phyloP scores from a whole-genome alignment of 495 filamentous ascomycete species.

The Aspergillus bridgeri region DNA sequence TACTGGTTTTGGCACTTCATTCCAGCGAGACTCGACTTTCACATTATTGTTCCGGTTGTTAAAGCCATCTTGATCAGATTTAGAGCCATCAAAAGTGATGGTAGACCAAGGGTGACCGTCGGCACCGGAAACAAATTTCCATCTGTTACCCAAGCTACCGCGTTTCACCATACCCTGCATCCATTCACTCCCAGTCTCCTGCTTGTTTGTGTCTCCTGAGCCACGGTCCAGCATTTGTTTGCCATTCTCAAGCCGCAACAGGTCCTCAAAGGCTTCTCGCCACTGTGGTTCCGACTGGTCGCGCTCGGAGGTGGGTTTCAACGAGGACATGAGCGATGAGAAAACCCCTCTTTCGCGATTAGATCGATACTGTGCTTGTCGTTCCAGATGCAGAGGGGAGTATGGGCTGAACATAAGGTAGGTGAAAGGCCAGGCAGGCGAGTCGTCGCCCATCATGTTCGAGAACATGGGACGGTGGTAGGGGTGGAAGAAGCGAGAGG shows the following conservation, averaged over 20 bases:
- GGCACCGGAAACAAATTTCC: conserved; percentile 27
- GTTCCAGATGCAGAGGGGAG: conserved; percentile 50
- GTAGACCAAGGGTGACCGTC: conserved; percentile 24
- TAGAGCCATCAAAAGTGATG: conserved; percentile 23
- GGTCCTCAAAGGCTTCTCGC: conserved; percentile 56
- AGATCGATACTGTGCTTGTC: conserved; percentile 26
- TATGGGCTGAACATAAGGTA: conserved; percentile 48
- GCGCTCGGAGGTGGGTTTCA: conserved; percentile 24
- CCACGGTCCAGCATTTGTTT: conserved; percentile 41
- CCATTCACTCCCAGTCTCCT: conserved; percentile 36
- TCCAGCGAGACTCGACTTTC: conserved; percentile 1
- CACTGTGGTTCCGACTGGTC: conserved; percentile 41
- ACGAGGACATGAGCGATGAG: conserved; percentile 37
- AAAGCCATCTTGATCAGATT: conserved; percentile 10
- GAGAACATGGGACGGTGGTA: conserved; percentile 26
- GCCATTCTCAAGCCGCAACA: conserved; percentile 48
- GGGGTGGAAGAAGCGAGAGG: conserved; percentile 29
- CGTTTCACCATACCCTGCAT: conserved; percentile 34
- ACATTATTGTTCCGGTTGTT: background rate
- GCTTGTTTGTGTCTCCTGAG: conserved; percentile 15
- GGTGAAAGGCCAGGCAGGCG: conserved; percentile 35
- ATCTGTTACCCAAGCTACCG: conserved; percentile 38
- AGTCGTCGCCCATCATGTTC: conserved; percentile 30
- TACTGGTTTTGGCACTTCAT: conserved; percentile 15
- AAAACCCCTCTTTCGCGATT: conserved; percentile 31